Evolutionary conservation across 1,284 basidiomycete species (phyloP).

Genomic region (Stereum hirsutum): DNA sequence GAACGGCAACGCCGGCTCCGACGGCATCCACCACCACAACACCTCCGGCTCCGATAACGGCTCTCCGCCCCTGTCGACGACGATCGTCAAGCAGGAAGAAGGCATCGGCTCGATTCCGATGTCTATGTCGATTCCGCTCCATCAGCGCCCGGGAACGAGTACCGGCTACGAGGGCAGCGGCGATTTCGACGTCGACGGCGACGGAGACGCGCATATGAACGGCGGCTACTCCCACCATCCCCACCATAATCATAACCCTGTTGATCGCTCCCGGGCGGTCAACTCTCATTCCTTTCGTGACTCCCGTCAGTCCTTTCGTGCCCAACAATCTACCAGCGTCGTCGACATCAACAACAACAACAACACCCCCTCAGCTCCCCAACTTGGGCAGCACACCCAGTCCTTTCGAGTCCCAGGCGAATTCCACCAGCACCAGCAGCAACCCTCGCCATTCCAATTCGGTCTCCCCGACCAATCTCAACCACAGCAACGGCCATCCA

Average conservation of each 20-base stretch:
- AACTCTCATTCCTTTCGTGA: constrained; percentile 50
- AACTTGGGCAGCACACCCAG: constrained; percentile 27
- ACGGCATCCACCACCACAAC: too few species aligned
- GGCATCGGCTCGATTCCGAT: too few species aligned
- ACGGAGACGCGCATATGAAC: constrained; percentile 27
- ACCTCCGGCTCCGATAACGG: too few species aligned
- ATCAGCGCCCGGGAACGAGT: constrained; percentile 55
- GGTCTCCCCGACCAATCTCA: constrained; percentile 33
- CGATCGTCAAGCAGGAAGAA: constrained; percentile 52
- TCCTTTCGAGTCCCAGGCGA: constrained; percentile 55
- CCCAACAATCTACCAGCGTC: constrained; percentile 17
- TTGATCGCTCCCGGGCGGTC: constrained; percentile 25
- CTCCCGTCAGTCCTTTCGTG: constrained; percentile 61
- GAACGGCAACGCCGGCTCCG: constrained; percentile 20
- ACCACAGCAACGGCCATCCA: too few species aligned
- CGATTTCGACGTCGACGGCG: constrained; percentile 23
- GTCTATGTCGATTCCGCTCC: constrained; percentile 19
- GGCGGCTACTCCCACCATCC: too few species aligned
- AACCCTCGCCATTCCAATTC: constrained; percentile 41
- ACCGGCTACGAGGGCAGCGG: constrained; percentile 53
- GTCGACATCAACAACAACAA: constrained; percentile 32
- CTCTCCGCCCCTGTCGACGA: too few species aligned
- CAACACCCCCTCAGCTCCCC: constrained; percentile 10
- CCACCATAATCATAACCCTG: too few species aligned
- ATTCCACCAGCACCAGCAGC: too few species aligned